Evolutionary conservation across 1,139 yeast genomes (phyloP), one percentile per base, ranked within the genome.

Genomic region (Magnusiomyces suaveolens): DNA sequence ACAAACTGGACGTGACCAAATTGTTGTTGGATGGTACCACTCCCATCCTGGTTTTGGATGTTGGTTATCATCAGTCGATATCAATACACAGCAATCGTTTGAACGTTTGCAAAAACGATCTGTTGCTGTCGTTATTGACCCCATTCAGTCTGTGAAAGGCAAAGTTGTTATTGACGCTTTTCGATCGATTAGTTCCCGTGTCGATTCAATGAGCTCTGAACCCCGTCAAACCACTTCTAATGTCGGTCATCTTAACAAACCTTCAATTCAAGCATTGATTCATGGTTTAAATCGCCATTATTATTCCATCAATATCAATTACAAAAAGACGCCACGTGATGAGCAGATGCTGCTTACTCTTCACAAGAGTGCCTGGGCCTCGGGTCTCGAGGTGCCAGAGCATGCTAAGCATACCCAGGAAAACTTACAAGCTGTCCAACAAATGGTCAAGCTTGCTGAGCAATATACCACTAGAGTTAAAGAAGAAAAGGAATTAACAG

Each of bases 21-120:
- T 88, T 88, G 98, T 94, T 61, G 97, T 90, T 51, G 97, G 97
- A 46, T 90, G 97, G 99, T 94, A 94, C 75, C 99, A 92, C 69
- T 89, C 97, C 1, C 98, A 92, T 69, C 97, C 97, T 0, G 97
- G 97, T 0, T 92, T 89, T 68, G 97, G 97, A 46, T 92, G 98
- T 75, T 92, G 98, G 97, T 78, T 92, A 64, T 89, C 97, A 6
- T 83, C 94, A 25, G 97, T 92, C 46, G 99, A 92, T 79, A 95
- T 94, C 57, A 89, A 89, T 69, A 92, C 99, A 1, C 99, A 92
- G 67, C 96, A 92, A 69, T 87, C 96, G 48, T 94, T 92, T 70
- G 98, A 92, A 69, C 97, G 90, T 71, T 81, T 94, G 69, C 90
- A 90, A 68, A 86, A 83, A 62, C 78, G 97, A 64, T 95, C 97